phyloP scores from a whole-genome alignment of 2,329 filamentous ascomycete species.

The Microthyrium microscopicum region DNA sequence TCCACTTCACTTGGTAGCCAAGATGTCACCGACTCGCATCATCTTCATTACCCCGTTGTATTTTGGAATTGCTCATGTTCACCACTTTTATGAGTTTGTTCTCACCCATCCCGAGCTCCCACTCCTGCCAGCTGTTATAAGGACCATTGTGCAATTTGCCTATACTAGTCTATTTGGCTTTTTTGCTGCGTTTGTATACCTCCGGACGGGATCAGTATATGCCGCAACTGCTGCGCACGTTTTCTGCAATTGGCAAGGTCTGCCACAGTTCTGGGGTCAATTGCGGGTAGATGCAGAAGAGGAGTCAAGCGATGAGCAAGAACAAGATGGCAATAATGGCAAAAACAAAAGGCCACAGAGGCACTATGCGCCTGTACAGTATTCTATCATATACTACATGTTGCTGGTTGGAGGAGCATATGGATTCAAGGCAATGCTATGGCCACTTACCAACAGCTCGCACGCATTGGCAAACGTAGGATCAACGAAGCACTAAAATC shows the following conservation, averaged over 20 bases:
- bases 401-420: constrained; percentile 56
- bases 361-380: constrained; percentile 34
- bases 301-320: constrained; percentile 14
- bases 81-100: constrained; percentile 92
- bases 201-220: constrained; percentile 68
- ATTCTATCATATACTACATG: constrained; percentile 66
- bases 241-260: constrained; percentile 85
- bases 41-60: constrained; percentile 74
- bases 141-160: constrained; percentile 66
- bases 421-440: constrained; percentile 55
- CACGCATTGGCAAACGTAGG: constrained; percentile 26
- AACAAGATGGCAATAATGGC: constrained; percentile 14
- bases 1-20: constrained; percentile 60
- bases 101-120: constrained; percentile 60
- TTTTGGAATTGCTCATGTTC: constrained; percentile 83
- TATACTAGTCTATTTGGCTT: constrained; percentile 92
- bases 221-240: constrained; percentile 62
- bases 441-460: constrained; percentile 50
- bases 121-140: constrained; percentile 43
- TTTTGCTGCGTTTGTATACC: constrained; percentile 76
- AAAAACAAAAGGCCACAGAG: no score
- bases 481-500: neutral
- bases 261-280: constrained; percentile 69
- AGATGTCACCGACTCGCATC: constrained; percentile 24
- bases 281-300: constrained; percentile 15